A percentile compares a stretch with the other conserved stretches of the same genome.
These are phyloP conservation scores for Dactylellina drechsleri DNA, from an alignment of 2,329 filamentous ascomycete species.

Conservation along the genomic window DNA sequence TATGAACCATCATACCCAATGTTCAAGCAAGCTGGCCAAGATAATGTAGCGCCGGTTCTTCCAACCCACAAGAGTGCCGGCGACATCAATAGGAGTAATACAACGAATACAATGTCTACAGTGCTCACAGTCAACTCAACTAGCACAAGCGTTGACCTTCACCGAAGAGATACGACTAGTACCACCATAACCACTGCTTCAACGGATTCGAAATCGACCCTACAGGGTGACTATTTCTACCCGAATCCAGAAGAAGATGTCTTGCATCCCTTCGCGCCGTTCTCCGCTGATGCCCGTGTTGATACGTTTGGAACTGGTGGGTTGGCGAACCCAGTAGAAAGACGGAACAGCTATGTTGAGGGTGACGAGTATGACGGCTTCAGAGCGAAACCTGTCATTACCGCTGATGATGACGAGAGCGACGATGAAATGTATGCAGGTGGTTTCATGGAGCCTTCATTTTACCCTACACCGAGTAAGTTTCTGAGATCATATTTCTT, in stretches of 20 bases:
- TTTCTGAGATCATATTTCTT: background rate
- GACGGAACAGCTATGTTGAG: constrained; percentile 47
- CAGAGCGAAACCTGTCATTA: constrained; percentile 75
- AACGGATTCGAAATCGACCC: constrained; percentile 25
- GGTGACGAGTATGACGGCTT: constrained; percentile 59
- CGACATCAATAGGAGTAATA: constrained; percentile 41
- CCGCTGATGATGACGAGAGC: constrained; percentile 80
- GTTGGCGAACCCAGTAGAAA: constrained; percentile 72
- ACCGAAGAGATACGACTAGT: constrained; percentile 42
- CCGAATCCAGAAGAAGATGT: constrained; percentile 65
- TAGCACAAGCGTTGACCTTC: constrained; percentile 26
- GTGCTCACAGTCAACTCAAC: constrained; percentile 31
- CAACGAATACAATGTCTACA: constrained; percentile 37
- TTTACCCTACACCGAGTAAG: constrained; percentile 74
- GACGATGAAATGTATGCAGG: constrained; percentile 58
- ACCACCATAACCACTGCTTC: constrained; percentile 27
- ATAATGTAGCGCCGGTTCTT: constrained; percentile 53
- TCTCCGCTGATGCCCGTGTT: constrained; percentile 73
- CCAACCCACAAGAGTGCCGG: constrained; percentile 44
- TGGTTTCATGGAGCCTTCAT: constrained; percentile 79
- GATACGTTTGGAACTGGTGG: constrained; percentile 93
- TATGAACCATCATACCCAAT: constrained; percentile 34
- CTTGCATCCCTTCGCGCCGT: constrained; percentile 69
- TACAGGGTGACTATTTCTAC: constrained; percentile 50
- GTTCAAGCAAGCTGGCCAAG: constrained; percentile 46